Evolutionary conservation across 2,329 filamentous ascomycete genomes (phyloP).

Genomic region (Cadophora gregata): DNA sequence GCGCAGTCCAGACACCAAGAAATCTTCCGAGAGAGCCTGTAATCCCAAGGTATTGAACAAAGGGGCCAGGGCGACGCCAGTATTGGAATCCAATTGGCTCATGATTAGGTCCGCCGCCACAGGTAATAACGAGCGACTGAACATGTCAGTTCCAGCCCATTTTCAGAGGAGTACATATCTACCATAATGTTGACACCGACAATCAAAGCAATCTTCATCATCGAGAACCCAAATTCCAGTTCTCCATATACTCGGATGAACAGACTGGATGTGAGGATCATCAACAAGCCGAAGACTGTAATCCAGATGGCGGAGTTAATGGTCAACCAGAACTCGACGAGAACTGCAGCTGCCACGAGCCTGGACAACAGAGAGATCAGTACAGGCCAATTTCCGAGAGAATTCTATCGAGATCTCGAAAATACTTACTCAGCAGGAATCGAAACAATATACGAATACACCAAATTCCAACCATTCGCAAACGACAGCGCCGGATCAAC

Average conservation of each 20-base stretch:
- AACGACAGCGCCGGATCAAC: constrained; percentile 47
- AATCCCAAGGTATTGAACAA: constrained; percentile 71
- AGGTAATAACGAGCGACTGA: constrained; percentile 61
- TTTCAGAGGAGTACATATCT: constrained; percentile 8
- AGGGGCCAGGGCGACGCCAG: constrained; percentile 72
- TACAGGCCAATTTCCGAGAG: background rate
- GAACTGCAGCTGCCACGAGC: constrained; percentile 62
- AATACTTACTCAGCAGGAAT: constrained; percentile 55
- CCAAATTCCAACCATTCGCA: constrained; percentile 43
- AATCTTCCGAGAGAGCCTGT: constrained; percentile 64
- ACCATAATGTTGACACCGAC: constrained; percentile 67
- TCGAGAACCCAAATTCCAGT: constrained; percentile 59
- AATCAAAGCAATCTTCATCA: constrained; percentile 66
- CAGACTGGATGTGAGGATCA: constrained; percentile 44
- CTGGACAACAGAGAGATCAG: background rate
- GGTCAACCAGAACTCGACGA: constrained; percentile 69
- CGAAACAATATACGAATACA: constrained; percentile 40
- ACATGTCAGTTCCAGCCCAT: background rate
- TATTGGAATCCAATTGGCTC: constrained; percentile 70
- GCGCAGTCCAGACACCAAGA: constrained; percentile 52
- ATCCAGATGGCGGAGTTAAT: constrained; percentile 55
- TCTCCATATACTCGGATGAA: constrained; percentile 54
- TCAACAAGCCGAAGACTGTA: constrained; percentile 47
- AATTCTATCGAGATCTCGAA: background rate
- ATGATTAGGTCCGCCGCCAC: constrained; percentile 65